Percentiles rank a stretch among this genome's conserved stretches.
These are phyloP conservation scores for Aeschynomene evenia DNA, from an alignment of 306 rosid species.

Conservation along the genomic window DNA sequence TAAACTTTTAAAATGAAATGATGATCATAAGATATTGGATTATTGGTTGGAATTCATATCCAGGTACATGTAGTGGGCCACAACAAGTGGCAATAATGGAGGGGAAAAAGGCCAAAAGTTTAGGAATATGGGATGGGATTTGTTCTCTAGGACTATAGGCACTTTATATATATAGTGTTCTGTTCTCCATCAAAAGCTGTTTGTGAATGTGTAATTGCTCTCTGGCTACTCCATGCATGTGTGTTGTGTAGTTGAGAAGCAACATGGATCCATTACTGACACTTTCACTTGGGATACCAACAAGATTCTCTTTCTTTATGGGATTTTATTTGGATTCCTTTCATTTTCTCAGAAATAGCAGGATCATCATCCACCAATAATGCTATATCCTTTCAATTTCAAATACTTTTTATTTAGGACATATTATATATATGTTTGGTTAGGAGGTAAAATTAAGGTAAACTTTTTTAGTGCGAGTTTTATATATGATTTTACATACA, in stretches of 20 bases:
- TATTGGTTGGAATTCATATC: background rate
- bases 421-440: too few species aligned
- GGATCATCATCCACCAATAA: constrained; percentile 23
- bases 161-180: background rate
- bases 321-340: constrained; percentile 29
- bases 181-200: background rate
- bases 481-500: too few species aligned
- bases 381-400: background rate
- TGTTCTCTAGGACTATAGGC: background rate
- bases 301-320: constrained; percentile 9
- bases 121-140: constrained; percentile 18
- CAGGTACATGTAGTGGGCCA: background rate
- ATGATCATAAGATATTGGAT: background rate
- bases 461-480: too few species aligned
- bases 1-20: background rate
- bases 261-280: constrained; percentile 27
- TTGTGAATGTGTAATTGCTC: constrained; percentile 12
- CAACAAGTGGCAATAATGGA: constrained; percentile 26
- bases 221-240: constrained; percentile 35
- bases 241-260: constrained; percentile 35
- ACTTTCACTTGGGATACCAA: constrained; percentile 25
- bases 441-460: too few species aligned
- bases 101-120: background rate
- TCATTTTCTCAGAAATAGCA: background rate
- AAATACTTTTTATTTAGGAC: background rate